phyloP scores from a whole-genome alignment of 257 asterid genomes.

The Henckelia pumila region DNA sequence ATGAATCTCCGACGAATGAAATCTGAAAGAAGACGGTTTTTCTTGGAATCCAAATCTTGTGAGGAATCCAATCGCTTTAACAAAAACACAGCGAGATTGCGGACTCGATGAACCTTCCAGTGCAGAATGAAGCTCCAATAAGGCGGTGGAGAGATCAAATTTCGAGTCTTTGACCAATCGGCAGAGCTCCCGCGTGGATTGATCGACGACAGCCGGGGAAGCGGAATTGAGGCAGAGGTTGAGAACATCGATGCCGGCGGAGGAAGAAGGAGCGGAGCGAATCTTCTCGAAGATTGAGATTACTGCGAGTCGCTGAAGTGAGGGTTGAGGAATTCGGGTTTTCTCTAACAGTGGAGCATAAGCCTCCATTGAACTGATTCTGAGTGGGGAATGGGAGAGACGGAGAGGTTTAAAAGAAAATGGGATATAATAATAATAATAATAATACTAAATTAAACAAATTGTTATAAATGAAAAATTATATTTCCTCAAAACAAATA shows the following conservation, averaged over 20 bases:
- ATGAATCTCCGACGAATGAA: slow-evolving; percentile 54
- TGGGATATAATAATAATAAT: too few species aligned
- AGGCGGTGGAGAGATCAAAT: slow-evolving; percentile 57
- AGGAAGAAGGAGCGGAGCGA: slow-evolving; percentile 64
- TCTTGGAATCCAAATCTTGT: slow-evolving; percentile 58
- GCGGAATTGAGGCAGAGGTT: slow-evolving; percentile 71
- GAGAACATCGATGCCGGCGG: slow-evolving; percentile 62
- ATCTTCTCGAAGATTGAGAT: slow-evolving; percentile 70
- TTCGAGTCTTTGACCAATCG: slow-evolving; percentile 77
- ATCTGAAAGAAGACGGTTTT: slow-evolving; percentile 45
- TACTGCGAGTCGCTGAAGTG: slow-evolving; percentile 81
- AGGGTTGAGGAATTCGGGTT: slow-evolving; percentile 76
- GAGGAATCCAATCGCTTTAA: slow-evolving; percentile 73
- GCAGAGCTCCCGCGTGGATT: slow-evolving; percentile 74
- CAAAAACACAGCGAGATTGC: slow-evolving; percentile 42
- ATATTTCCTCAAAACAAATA: too few species aligned
- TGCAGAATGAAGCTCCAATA: slow-evolving; percentile 84
- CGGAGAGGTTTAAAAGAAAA: too few species aligned
- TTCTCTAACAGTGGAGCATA: slow-evolving; percentile 59
- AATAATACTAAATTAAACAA: too few species aligned
- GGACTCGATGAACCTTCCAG: slow-evolving; percentile 61
- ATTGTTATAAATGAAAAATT: too few species aligned
- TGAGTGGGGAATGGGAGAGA: too few species aligned
- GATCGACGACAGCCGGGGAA: slow-evolving; percentile 75
- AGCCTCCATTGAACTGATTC: slow-evolving; percentile 36